Conservation (phyloP, 352 stramenopile genomes). For the Pythium sp. region DNA sequence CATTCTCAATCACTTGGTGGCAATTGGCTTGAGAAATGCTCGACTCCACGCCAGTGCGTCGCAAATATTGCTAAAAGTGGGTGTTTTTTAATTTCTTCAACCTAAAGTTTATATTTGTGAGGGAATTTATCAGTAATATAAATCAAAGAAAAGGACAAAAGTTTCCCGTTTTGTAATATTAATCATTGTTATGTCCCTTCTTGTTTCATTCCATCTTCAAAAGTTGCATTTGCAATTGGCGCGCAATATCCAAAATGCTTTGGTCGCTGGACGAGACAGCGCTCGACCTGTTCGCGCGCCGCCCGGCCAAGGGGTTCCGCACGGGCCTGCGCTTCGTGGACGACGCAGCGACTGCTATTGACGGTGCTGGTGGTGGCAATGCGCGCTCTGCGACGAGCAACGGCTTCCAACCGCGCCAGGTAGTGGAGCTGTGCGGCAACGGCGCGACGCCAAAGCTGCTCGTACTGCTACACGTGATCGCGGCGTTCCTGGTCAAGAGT, state of each 20-base stretch:
- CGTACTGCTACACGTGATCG: slow-evolving; percentile 55
- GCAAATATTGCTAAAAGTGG: not conserved
- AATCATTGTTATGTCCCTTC: not conserved
- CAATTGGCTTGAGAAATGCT: slow-evolving; percentile 4
- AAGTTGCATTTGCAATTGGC: not conserved
- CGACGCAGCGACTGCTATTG: slow-evolving; percentile 21
- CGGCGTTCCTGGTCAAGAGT: slow-evolving; percentile 46
- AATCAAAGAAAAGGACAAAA: too few species aligned
- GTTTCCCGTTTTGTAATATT: too few species aligned
- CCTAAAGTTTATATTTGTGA: too few species aligned
- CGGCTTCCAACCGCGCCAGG: slow-evolving; percentile 55
- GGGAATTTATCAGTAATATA: too few species aligned
- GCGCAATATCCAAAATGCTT: slow-evolving; percentile 7
- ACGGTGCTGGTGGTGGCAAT: not conserved
- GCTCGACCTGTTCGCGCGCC: slow-evolving; percentile 70
- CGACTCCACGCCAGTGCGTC: slow-evolving; percentile 2
- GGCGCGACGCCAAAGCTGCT: slow-evolving; percentile 34
- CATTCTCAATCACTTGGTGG: not conserved
- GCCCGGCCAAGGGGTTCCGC: slow-evolving; percentile 44
- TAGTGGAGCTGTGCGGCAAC: slow-evolving; percentile 56
- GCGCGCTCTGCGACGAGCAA: slow-evolving; percentile 10
- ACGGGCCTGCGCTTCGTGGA: slow-evolving; percentile 59
- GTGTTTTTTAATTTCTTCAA: too few species aligned
- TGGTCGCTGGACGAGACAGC: slow-evolving; percentile 63
- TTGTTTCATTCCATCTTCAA: not conserved